Conservation (phyloP, 2,329 filamentous ascomycete species). For the Cercospora berteroae region DNA sequence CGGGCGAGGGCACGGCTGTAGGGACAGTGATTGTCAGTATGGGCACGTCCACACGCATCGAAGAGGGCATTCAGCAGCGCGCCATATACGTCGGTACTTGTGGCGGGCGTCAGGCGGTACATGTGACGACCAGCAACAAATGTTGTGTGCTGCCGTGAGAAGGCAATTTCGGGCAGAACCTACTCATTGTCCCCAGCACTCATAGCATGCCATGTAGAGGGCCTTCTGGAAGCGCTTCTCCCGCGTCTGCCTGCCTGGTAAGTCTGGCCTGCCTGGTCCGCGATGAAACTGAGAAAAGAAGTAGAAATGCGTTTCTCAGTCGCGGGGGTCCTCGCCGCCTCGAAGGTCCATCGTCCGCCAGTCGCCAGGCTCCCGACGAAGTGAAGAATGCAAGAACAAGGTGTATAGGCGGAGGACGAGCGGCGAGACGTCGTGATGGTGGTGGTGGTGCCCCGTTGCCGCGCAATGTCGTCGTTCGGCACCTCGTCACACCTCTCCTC, state of each 20-base stretch:
- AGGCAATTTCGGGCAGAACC: conserved; percentile 11
- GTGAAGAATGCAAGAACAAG: not conserved
- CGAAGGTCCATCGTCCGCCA: not conserved
- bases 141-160: not conserved
- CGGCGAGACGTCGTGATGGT: not conserved
- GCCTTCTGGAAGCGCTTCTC: not conserved
- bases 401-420: not conserved
- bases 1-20: conserved; percentile 32
- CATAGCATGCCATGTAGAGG: conserved; percentile 9
- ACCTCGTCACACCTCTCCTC: conserved; percentile 2
- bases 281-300: not conserved
- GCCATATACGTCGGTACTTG: conserved; percentile 8
- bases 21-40: conserved; percentile 29
- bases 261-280: conserved; percentile 1
- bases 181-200: conserved; percentile 12
- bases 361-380: not conserved
- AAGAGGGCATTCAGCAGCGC: conserved; percentile 5
- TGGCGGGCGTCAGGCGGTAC: conserved; percentile 2
- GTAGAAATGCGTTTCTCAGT: not conserved
- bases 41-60: conserved; percentile 17
- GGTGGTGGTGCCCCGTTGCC: not conserved
- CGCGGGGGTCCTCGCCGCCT: not conserved
- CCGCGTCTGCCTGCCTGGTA: conserved; percentile 1
- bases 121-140: not conserved
- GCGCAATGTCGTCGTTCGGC: conserved; percentile 3